Evolutionary conservation across 2,329 filamentous ascomycete genomes (phyloP).

Genomic region (Penicillium glabrum): DNA sequence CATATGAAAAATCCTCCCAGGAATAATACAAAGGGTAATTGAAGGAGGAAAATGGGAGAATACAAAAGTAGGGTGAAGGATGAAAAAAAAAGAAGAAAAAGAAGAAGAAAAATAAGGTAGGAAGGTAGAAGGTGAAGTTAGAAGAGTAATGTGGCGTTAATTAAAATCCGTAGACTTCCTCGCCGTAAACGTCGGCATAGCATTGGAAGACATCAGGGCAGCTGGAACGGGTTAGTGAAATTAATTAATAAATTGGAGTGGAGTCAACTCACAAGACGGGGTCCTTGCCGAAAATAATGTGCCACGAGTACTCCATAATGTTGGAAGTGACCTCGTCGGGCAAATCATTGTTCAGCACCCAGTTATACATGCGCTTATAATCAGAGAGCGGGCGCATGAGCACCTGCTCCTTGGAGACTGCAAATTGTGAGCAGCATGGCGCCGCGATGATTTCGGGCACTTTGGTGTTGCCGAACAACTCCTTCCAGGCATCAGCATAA

Average conservation of each 20-base stretch:
- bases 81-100: background rate
- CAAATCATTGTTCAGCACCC: conserved; percentile 56
- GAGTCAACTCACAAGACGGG: conserved; percentile 33
- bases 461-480: conserved; percentile 21
- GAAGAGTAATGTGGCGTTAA: background rate
- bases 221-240: conserved; percentile 6
- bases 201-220: conserved; percentile 26
- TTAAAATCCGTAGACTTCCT: conserved; percentile 18
- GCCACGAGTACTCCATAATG: conserved; percentile 65
- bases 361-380: conserved; percentile 57
- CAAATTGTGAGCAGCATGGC: conserved; percentile 65
- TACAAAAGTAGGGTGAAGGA: background rate
- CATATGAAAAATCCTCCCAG: conserved; percentile 2
- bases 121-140: background rate
- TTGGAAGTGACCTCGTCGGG: conserved; percentile 56
- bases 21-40: conserved; percentile 5
- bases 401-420: conserved; percentile 55
- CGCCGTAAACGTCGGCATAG: conserved; percentile 26
- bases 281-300: conserved; percentile 50
- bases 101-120: background rate
- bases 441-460: conserved; percentile 53
- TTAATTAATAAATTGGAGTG: background rate
- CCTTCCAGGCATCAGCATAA: conserved; percentile 31
- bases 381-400: conserved; percentile 48
- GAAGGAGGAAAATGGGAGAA: background rate